phyloP scores from a whole-genome alignment of 192 early-diverging fungal genomes.

The Backusella westeae region DNA sequence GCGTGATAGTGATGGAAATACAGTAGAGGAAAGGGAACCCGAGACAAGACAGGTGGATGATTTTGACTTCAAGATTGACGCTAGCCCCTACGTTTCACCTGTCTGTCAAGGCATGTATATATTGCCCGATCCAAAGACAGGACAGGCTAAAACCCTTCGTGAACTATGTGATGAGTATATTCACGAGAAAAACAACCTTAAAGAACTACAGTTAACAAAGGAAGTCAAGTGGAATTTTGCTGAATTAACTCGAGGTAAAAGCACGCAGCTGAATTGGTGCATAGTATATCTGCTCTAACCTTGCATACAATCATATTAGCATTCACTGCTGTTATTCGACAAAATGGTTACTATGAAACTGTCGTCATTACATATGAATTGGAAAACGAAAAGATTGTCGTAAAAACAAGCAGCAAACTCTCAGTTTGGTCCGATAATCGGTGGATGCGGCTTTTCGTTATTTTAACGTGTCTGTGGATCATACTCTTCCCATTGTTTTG shows the following conservation, averaged over 20 bases:
- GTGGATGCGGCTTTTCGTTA: constrained; percentile 25
- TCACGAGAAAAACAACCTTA: constrained; percentile 23
- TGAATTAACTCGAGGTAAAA: constrained; percentile 31
- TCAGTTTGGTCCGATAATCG: constrained; percentile 24
- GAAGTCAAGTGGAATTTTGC: constrained; percentile 43
- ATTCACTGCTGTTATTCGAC: constrained; percentile 32
- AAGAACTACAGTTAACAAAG: constrained; percentile 46
- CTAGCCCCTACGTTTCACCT: constrained; percentile 26
- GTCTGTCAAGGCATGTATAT: constrained; percentile 34
- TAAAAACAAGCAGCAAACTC: constrained; percentile 28
- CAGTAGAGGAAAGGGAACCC: constrained; percentile 23
- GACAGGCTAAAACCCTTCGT: constrained; percentile 21
- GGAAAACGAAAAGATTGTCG: constrained; percentile 30
- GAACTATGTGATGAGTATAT: constrained; percentile 39
- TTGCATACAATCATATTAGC: neutral
- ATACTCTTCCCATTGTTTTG: constrained; percentile 36
- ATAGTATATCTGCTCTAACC: neutral
- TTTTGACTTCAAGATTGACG: constrained; percentile 36
- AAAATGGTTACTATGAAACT: constrained; percentile 33
- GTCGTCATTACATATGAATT: constrained; percentile 37
- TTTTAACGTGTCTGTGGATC: constrained; percentile 48
- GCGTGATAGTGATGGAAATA: constrained; percentile 25
- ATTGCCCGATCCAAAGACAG: constrained; percentile 27
- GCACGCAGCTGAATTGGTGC: neutral
- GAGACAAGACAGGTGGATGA: constrained; percentile 28